Evolutionary conservation across 768 basidiomycete species (phyloP).

Genomic region (Wakefieldia striispora): DNA sequence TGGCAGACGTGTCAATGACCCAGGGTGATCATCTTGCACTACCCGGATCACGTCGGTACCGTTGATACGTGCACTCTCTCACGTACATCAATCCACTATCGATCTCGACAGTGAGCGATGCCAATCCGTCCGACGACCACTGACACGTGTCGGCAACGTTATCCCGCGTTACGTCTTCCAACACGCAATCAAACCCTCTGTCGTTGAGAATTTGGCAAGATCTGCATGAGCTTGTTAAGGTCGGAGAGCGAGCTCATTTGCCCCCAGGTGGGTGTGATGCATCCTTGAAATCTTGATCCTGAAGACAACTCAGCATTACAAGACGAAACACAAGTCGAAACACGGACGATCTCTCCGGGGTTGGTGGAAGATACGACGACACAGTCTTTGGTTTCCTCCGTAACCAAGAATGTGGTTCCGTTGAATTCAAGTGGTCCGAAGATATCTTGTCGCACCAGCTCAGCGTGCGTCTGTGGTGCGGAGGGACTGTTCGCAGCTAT

Average conservation of each 20-base stretch:
- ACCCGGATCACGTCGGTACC: slow-evolving; percentile 35
- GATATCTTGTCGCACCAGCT: slow-evolving; percentile 47
- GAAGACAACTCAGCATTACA: neutral
- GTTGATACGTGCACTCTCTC: slow-evolving; percentile 32
- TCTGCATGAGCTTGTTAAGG: slow-evolving; percentile 41
- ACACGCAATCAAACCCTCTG: slow-evolving; percentile 34
- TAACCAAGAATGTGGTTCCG: slow-evolving; percentile 40
- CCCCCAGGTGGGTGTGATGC: slow-evolving; percentile 45
- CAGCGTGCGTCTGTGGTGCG: slow-evolving; percentile 35
- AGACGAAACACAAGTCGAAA: neutral
- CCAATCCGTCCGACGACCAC: slow-evolving; percentile 27
- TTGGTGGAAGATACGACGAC: slow-evolving; percentile 41
- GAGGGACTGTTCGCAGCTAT: slow-evolving; percentile 9
- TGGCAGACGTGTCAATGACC: slow-evolving; percentile 6
- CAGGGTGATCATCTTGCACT: slow-evolving; percentile 23
- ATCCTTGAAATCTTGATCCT: slow-evolving; percentile 42
- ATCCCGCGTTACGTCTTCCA: slow-evolving; percentile 25
- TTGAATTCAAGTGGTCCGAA: slow-evolving; percentile 47
- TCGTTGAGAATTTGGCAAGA: slow-evolving; percentile 41
- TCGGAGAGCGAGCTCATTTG: slow-evolving; percentile 53
- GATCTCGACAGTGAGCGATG: slow-evolving; percentile 30
- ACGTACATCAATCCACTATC: slow-evolving; percentile 29
- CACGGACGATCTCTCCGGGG: slow-evolving; percentile 36
- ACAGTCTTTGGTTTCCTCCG: slow-evolving; percentile 32
- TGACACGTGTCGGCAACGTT: slow-evolving; percentile 37